A percentile compares a stretch with the other conserved stretches of the same genome.
These are phyloP conservation scores for Monosporascus sp. DNA, from an alignment of 2,329 filamentous ascomycete genomes.

Conservation along the genomic window DNA sequence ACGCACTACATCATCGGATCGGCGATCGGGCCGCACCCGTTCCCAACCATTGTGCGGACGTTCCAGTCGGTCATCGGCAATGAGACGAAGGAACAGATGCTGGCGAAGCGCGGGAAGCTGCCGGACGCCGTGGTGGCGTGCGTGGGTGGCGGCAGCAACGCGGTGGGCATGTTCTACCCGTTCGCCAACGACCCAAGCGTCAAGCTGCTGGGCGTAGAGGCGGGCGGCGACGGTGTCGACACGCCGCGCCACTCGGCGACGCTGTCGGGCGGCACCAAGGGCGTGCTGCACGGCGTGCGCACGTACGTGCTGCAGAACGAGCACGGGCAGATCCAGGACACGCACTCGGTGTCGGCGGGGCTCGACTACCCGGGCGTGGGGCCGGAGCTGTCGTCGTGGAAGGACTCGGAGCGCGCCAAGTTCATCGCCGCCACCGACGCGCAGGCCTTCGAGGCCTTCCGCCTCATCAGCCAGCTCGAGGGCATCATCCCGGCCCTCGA, in stretches of 20 bases:
- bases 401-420: constrained; percentile 78
- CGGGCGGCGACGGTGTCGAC: constrained; percentile 87
- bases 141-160: constrained; percentile 92
- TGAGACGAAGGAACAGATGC: constrained; percentile 92
- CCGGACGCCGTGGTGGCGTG: constrained; percentile 96
- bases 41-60: constrained; percentile 94
- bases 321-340: constrained; percentile 90
- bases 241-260: constrained; percentile 85
- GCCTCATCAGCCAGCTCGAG: constrained; percentile 78
- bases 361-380: constrained; percentile 97
- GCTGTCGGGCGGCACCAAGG: constrained; percentile 78
- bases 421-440: constrained; percentile 91
- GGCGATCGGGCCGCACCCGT: constrained; percentile 94
- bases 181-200: constrained; percentile 83
- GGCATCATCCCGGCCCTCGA: constrained; percentile 97
- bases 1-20: constrained; percentile 99
- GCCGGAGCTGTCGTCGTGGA: constrained; percentile 88
- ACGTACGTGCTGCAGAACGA: constrained; percentile 93
- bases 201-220: constrained; percentile 89
- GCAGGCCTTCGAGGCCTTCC: constrained; percentile 84
- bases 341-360: constrained; percentile 93
- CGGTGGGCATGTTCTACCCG: constrained; percentile 96
- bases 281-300: constrained; percentile 90
- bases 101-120: constrained; percentile 76
- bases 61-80: constrained; percentile 96